Conservation (phyloP, 2,329 filamentous ascomycete genomes). For the Ophiognomonia clavigignenti-juglandacearum region DNA sequence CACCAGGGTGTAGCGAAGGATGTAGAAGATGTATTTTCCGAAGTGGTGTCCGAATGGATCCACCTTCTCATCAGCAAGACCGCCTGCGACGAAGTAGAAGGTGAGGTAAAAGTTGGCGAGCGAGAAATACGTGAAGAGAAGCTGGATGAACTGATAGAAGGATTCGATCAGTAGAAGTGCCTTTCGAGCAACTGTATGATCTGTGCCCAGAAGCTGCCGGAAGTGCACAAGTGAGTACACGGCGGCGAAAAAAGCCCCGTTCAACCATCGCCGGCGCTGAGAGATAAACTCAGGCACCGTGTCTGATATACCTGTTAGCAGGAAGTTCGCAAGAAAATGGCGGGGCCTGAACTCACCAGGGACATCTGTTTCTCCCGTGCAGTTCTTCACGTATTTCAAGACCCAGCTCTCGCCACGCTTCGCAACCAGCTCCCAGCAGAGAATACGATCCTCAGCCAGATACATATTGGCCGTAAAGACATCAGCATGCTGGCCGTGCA, state of each 20-base stretch:
- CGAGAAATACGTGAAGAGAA: slow-evolving; percentile 96
- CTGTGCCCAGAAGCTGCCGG: slow-evolving; percentile 85
- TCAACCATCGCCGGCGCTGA: slow-evolving; percentile 93
- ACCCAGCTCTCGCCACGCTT: slow-evolving; percentile 96
- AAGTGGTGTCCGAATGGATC: slow-evolving; percentile 91
- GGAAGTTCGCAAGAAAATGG: not conserved
- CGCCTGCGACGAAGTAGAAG: slow-evolving; percentile 96
- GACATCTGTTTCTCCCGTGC: slow-evolving; percentile 95
- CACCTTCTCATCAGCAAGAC: slow-evolving; percentile 69
- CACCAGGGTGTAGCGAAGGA: slow-evolving; percentile 80
- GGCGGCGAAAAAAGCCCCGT: slow-evolving; percentile 96
- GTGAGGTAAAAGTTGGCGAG: slow-evolving; percentile 98
- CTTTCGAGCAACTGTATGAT: slow-evolving; percentile 86
- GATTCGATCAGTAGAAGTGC: slow-evolving; percentile 92
- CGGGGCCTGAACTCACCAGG: slow-evolving; percentile 55
- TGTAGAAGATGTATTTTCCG: slow-evolving; percentile 77
- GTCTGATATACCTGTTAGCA: slow-evolving; percentile 49
- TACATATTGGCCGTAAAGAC: slow-evolving; percentile 99
- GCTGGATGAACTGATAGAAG: slow-evolving; percentile 86
- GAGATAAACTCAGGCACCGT: slow-evolving; percentile 95
- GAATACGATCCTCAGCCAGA: slow-evolving; percentile 80
- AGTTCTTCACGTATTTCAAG: slow-evolving; percentile 94
- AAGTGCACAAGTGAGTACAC: slow-evolving; percentile 97
- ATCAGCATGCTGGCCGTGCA: slow-evolving; percentile 93
- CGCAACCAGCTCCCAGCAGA: slow-evolving; percentile 93